These are phyloP conservation scores for Rhododendron henanense DNA, from an alignment of 148 eudicot genomes.

Conservation along the genomic window DNA sequence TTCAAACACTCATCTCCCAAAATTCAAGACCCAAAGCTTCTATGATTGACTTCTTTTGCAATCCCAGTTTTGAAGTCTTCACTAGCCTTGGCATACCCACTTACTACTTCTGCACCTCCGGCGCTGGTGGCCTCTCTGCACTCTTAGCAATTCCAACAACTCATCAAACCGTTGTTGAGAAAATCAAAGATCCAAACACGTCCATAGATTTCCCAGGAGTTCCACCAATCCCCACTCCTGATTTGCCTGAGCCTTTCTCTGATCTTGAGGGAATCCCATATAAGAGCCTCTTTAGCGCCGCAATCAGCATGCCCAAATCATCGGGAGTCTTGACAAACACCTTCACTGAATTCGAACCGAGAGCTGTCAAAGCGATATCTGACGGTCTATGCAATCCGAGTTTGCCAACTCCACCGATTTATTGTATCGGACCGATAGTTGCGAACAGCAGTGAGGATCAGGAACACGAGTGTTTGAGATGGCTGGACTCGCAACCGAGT, in stretches of 20 bases:
- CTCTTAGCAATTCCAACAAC: slow-evolving; percentile 12
- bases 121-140: slow-evolving; percentile 20
- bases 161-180: not conserved
- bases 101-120: slow-evolving; percentile 30
- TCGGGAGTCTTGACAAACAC: slow-evolving; percentile 27
- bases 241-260: slow-evolving; percentile 10
- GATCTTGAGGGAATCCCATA: slow-evolving; percentile 3
- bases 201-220: slow-evolving; percentile 8
- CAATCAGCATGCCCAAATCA: slow-evolving; percentile 4
- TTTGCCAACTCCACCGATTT: slow-evolving; percentile 24
- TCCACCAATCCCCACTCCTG: slow-evolving; percentile 12
- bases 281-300: not conserved
- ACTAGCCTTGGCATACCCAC: slow-evolving; percentile 14
- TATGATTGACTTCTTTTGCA: slow-evolving; percentile 26
- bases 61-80: slow-evolving; percentile 12
- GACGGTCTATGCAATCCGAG: slow-evolving; percentile 21
- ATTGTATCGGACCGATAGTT: slow-evolving; percentile 24
- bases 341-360: slow-evolving; percentile 22
- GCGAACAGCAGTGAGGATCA: not conserved
- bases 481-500: slow-evolving; percentile 32
- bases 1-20: slow-evolving; percentile 15
- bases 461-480: slow-evolving; percentile 19
- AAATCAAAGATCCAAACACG: slow-evolving; percentile 7
- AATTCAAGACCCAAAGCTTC: slow-evolving; percentile 6
- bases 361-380: slow-evolving; percentile 7